Evolutionary conservation across 2,329 filamentous ascomycete species (phyloP), one percentile per base, ranked within the genome.

Genomic region (Alternaria incomplexa): DNA sequence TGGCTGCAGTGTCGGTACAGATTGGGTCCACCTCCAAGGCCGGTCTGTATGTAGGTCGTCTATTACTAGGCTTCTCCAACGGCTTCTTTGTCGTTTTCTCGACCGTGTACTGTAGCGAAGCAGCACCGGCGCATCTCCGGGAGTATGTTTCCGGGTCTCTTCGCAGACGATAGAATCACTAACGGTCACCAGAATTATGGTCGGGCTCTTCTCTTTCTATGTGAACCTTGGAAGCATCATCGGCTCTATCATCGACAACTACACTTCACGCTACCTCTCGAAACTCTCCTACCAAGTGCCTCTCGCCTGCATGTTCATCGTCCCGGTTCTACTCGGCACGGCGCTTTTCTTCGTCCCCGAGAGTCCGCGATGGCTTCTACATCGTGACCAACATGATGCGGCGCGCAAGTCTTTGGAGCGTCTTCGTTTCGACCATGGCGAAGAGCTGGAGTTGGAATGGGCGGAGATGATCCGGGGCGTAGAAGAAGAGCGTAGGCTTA

Each of bases 61-160:
- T 86, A 2, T 46, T 74, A 2, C 63, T 76, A 1, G 73, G 72
- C 10, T 72, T 75, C 25, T 68, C 73, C 5, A 77, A 77, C 53
- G 73, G 72, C 3, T 83, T 86, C 67, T 82, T 87, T 65, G 85
- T 87, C 81, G 86, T 85, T 2, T 87, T 84, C 63, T 83, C 82
- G 1, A 84, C 84, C 51, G 75, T 85, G 1, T 85, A 83, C 69
- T 79, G 84, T 9, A 82, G 82, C 15, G 85, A 87, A 48, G 72
- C 62, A 1, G 66, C 67, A 3, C 73, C 73, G 9, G 72, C 73
- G 6, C 73, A 77, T 63, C 61, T 76, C 0, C 65, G 85, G n/a
- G 69, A 30, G 67, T 72, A 58, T 10, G 58, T 61, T 11, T 13
- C n/a, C 12, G 20, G 13, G 9, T 22, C 12, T 11, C 12, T 44